Conservation (phyloP, 108 stramenopile genomes). For the Heterococcus sp. region DNA sequence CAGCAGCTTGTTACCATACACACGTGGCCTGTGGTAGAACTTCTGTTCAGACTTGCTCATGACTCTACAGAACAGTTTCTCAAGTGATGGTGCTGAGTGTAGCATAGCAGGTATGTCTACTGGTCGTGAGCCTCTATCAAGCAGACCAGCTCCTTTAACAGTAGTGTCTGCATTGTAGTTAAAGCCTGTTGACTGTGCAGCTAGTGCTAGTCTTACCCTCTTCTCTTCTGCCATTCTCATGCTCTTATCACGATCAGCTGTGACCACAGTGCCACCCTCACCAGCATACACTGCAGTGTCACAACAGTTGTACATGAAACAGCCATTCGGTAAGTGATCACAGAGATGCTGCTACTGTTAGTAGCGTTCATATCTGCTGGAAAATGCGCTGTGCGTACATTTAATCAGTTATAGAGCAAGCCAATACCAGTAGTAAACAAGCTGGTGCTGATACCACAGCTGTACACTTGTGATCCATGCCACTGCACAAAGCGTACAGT, state of each 20-base stretch:
- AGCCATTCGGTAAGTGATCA: not conserved
- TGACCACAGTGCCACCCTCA: not conserved
- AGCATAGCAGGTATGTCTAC: not conserved
- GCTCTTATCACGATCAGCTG: conserved; percentile 16
- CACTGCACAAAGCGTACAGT: not conserved
- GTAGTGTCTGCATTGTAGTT: conserved; percentile 20
- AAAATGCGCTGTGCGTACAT: not conserved
- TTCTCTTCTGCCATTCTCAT: conserved; percentile 26
- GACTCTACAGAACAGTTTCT: not conserved
- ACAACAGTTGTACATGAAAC: not conserved
- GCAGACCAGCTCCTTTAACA: conserved; percentile 14
- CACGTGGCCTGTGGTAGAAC: not conserved
- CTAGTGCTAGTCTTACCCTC: conserved; percentile 9
- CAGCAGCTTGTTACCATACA: not conserved
- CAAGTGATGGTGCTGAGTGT: not conserved
- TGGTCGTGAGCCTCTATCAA: conserved; percentile 11
- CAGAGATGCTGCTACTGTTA: not conserved
- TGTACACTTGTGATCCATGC: not conserved
- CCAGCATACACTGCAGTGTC: not conserved
- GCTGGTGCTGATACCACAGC: not conserved
- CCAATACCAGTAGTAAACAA: not conserved
- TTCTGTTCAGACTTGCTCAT: not conserved
- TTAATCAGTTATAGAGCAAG: not conserved
- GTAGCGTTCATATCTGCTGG: not conserved
- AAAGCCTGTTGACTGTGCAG: conserved; percentile 20